Evolutionary conservation across 805 yeast species (phyloP).

Genomic region (Zygosaccharomyces bailii): DNA sequence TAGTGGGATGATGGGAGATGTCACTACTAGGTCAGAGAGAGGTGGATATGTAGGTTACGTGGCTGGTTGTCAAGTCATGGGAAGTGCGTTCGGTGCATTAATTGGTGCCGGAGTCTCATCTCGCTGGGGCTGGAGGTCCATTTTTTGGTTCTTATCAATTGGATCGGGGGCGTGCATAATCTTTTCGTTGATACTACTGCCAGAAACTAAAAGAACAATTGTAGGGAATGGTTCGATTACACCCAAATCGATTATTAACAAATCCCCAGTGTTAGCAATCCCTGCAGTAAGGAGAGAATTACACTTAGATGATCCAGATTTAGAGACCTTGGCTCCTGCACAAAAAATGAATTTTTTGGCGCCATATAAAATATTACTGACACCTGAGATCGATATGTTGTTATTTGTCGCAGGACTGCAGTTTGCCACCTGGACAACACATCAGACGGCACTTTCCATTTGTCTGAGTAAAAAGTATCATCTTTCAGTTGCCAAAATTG

Average conservation of each 20-base stretch:
- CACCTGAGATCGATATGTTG: conserved; percentile 45
- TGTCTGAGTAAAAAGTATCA: conserved; percentile 48
- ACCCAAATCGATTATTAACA: conserved; percentile 45
- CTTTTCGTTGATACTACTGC: conserved; percentile 43
- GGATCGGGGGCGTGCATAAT: conserved; percentile 49
- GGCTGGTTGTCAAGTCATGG: conserved; percentile 61
- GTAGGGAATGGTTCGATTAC: conserved; percentile 71
- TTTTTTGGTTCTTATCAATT: conserved; percentile 72
- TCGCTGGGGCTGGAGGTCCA: conserved; percentile 64
- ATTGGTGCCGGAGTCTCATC: conserved; percentile 47
- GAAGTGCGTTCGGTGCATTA: conserved; percentile 79
- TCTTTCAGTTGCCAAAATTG: conserved; percentile 54
- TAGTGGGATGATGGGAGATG: conserved; percentile 72
- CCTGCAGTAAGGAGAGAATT: conserved; percentile 23
- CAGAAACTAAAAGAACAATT: conserved; percentile 70
- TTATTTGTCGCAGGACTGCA: conserved; percentile 59
- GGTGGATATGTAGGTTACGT: conserved; percentile 69
- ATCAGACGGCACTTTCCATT: conserved; percentile 62
- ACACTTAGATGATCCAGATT: conserved; percentile 35
- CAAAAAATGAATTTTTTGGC: conserved; percentile 33
- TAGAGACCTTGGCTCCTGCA: conserved; percentile 27
- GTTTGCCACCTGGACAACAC: conserved; percentile 67
- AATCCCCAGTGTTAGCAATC: conserved; percentile 43
- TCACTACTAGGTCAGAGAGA: conserved; percentile 59
- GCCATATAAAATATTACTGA: conserved; percentile 43